Percentiles rank a stretch among this genome's conserved stretches.
phyloP scores from a whole-genome alignment of 371 early-diverging fungal genomes.

The Rhizopus arrhizus region DNA sequence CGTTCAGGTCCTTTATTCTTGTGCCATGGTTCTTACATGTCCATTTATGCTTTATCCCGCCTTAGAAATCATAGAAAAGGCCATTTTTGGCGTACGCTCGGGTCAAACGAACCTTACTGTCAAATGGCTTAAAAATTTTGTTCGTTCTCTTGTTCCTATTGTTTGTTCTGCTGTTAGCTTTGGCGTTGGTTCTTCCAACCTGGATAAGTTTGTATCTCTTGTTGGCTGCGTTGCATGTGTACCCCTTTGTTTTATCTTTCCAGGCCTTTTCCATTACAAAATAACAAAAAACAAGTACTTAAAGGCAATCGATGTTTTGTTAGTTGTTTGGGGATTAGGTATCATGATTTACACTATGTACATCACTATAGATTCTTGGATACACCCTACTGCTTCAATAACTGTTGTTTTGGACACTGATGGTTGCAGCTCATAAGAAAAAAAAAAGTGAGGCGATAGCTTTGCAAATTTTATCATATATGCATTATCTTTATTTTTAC shows the following conservation, averaged over 20 bases:
- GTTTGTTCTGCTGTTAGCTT: constrained; percentile 65
- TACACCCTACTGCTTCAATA: constrained; percentile 23
- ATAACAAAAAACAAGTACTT: constrained; percentile 37
- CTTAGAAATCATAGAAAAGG: constrained; percentile 69
- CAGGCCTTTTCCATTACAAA: constrained; percentile 71
- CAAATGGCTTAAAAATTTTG: constrained; percentile 71
- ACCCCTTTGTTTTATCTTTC: constrained; percentile 50
- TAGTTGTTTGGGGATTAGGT: constrained; percentile 58
- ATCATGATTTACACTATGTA: constrained; percentile 53
- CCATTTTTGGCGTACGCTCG: constrained; percentile 44
- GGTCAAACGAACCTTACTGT: constrained; percentile 38
- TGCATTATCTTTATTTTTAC: neutral
- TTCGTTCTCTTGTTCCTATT: constrained; percentile 55
- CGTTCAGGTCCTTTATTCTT: constrained; percentile 71
- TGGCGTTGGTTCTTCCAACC: constrained; percentile 57
- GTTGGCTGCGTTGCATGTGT: constrained; percentile 50
- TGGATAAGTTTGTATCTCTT: constrained; percentile 77
- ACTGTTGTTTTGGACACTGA: neutral
- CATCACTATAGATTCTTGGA: constrained; percentile 44
- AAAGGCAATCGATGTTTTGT: constrained; percentile 40
- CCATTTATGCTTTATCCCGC: constrained; percentile 82
- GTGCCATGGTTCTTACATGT: constrained; percentile 76
- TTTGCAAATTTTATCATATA: neutral
- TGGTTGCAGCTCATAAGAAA: neutral
- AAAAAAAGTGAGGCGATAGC: neutral